Evolutionary conservation across 1,284 basidiomycete genomes (phyloP).

Genomic region (Microbotryomycetes sp.): DNA sequence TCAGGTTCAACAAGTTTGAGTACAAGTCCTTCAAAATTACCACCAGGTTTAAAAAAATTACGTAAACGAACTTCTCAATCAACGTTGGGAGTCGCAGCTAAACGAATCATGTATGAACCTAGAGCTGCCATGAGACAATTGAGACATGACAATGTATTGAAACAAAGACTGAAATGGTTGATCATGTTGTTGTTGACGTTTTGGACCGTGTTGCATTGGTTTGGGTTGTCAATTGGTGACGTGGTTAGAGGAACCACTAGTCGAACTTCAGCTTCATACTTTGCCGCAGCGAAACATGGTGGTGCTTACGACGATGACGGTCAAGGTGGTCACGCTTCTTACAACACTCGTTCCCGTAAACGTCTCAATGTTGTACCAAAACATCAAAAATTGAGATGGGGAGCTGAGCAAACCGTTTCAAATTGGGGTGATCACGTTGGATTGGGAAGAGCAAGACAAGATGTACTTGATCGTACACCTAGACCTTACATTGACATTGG

Average conservation of each 20-base stretch:
- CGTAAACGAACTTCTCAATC: neutral
- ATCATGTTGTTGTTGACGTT: neutral
- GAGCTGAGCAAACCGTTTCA: neutral
- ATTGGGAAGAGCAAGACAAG: slow-evolving; percentile 7
- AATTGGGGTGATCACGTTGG: slow-evolving; percentile 18
- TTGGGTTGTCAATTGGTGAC: neutral
- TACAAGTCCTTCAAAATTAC: neutral
- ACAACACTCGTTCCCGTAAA: neutral
- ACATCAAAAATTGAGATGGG: neutral
- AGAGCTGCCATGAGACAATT: neutral
- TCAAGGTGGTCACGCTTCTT: neutral
- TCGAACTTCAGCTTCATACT: neutral
- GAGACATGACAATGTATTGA: neutral
- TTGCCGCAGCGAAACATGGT: neutral
- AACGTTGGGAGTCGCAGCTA: neutral
- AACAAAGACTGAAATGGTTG: neutral
- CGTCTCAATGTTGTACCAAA: no score
- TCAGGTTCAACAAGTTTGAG: neutral
- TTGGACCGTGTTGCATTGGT: neutral
- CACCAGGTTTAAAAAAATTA: neutral
- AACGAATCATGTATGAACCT: neutral
- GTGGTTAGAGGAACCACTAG: no score
- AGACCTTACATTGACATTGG: slow-evolving; percentile 11
- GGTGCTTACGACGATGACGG: neutral
- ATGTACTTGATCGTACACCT: slow-evolving; percentile 10